Percentiles rank a stretch among this genome's conserved stretches.
phyloP scores from a whole-genome alignment of 1,139 yeast genomes.

The Yamadazyma songkhlaensis region DNA sequence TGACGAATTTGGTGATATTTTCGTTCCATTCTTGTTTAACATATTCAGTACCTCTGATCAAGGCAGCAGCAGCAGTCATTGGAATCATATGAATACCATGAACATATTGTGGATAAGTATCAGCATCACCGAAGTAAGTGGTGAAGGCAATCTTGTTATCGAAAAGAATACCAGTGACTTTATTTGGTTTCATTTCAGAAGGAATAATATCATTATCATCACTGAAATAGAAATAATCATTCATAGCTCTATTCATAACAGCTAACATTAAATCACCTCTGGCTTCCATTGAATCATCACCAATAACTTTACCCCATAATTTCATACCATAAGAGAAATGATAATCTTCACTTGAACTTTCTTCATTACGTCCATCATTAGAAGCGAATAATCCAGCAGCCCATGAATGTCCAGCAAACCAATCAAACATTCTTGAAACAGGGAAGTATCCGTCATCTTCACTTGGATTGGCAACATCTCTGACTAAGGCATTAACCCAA shows the following conservation, averaged over 20 bases:
- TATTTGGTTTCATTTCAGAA: constrained; percentile 49
- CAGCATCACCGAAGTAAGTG: constrained; percentile 39
- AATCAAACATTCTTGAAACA: constrained; percentile 69
- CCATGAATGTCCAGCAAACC: constrained; percentile 83
- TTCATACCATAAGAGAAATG: constrained; percentile 79
- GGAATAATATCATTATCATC: constrained; percentile 59
- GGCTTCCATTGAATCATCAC: constrained; percentile 55
- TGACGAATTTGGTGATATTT: constrained; percentile 47
- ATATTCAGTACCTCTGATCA: constrained; percentile 62
- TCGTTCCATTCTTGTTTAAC: constrained; percentile 80
- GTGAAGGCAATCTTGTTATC: constrained; percentile 91
- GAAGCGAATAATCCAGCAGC: constrained; percentile 68
- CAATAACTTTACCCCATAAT: constrained; percentile 71
- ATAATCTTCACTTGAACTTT: constrained; percentile 77
- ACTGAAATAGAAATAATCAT: constrained; percentile 54
- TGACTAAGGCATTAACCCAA: constrained; percentile 41
- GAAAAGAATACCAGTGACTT: constrained; percentile 69
- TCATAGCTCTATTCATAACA: constrained; percentile 57
- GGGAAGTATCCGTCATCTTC: constrained; percentile 62
- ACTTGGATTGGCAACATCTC: constrained; percentile 77
- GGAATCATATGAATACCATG: constrained; percentile 94
- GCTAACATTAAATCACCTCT: constrained; percentile 73
- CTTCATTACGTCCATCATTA: constrained; percentile 77
- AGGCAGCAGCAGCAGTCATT: constrained; percentile 82
- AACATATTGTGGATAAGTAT: constrained; percentile 58